Evolutionary conservation across 371 early-diverging fungal genomes (phyloP).

Genomic region (Chytridium lagenaria): DNA sequence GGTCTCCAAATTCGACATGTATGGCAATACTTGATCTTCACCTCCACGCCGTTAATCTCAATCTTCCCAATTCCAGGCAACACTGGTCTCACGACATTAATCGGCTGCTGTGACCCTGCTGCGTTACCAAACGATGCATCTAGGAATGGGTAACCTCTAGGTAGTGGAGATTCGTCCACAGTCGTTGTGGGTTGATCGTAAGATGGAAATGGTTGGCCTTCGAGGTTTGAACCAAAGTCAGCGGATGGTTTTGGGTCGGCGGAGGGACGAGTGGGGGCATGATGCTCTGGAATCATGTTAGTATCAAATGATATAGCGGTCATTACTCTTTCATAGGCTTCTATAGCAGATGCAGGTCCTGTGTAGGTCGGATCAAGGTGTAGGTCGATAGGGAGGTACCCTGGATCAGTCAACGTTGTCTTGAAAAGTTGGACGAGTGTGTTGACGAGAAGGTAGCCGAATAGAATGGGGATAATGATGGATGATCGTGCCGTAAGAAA

Average conservation of each 20-base stretch:
- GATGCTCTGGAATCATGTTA: not conserved
- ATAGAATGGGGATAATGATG: slow-evolving; percentile 62
- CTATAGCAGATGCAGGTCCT: not conserved
- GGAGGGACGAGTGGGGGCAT: not conserved
- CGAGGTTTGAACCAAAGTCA: too few relatives aligned
- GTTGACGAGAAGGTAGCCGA: slow-evolving; percentile 73
- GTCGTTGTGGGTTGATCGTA: not conserved
- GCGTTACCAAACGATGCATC: not conserved
- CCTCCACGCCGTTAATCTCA: slow-evolving; percentile 63
- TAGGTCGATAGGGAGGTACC: slow-evolving; percentile 79
- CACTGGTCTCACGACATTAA: slow-evolving; percentile 25
- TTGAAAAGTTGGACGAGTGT: slow-evolving; percentile 76
- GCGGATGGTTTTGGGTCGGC: too few relatives aligned
- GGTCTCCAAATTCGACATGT: slow-evolving; percentile 89
- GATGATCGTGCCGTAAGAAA: slow-evolving; percentile 14
- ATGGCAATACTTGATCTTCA: slow-evolving; percentile 85
- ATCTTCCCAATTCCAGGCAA: slow-evolving; percentile 66
- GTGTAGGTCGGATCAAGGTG: slow-evolving; percentile 47
- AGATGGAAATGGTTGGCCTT: not conserved
- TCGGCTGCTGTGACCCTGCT: slow-evolving; percentile 38
- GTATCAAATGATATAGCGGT: not conserved
- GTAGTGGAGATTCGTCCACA: slow-evolving; percentile 39
- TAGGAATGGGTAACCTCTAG: slow-evolving; percentile 35
- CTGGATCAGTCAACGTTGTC: slow-evolving; percentile 91
- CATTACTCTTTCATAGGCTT: slow-evolving; percentile 10